Evolutionary conservation across 176 grass and related monocot species (phyloP), one percentile per base, ranked within the genome.

Genomic region (Eleusine coracana): DNA sequence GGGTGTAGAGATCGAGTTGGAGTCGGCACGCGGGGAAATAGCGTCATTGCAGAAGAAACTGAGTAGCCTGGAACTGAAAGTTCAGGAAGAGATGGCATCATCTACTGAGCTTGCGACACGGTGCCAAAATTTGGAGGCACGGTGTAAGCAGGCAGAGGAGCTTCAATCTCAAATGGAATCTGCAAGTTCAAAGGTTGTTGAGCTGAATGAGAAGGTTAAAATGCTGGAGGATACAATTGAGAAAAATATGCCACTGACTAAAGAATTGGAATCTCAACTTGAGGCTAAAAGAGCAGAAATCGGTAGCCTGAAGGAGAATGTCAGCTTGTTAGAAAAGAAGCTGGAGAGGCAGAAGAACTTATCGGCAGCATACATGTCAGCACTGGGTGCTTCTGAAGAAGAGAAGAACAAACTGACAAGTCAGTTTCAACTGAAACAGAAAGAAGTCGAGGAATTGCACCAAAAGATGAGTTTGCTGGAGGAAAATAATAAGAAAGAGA

Each of bases 291-390:
- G 74, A 68, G 23, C 81, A 54, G 90, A 88, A 81, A 82, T 81
- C 63, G 16, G 65, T 18, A 84, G 39, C 34, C 40, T 94, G 67
- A 69, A 81, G 85, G 87, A 92, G 79, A 83, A 90, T 40, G 71
- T 81, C 36, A 45, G 50, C 58, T 76, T 66, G 45, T 65, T 99
- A 39, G 89, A 93, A 73, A 86, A 34, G 56, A 93, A 89, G 77
- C 44, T 94, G 66, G 91, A 92, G 70, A 89, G 81, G 14, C 85
- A 90, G 77, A 93, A 90, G 73, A 86, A 83, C 78, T 56, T 89
- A 58, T 90, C 91, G 72, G 77, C 88, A 44, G 87, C 81, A 10
- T 90, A 88, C 85, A 74, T 86, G 63, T 82, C 73, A 77, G 91
- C 90, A 69, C 39, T 89, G 62, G 86, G 93, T 86, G 87, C 87